phyloP scores from a whole-genome alignment of 2,329 filamentous ascomycete genomes.

The Microdochium paspali region DNA sequence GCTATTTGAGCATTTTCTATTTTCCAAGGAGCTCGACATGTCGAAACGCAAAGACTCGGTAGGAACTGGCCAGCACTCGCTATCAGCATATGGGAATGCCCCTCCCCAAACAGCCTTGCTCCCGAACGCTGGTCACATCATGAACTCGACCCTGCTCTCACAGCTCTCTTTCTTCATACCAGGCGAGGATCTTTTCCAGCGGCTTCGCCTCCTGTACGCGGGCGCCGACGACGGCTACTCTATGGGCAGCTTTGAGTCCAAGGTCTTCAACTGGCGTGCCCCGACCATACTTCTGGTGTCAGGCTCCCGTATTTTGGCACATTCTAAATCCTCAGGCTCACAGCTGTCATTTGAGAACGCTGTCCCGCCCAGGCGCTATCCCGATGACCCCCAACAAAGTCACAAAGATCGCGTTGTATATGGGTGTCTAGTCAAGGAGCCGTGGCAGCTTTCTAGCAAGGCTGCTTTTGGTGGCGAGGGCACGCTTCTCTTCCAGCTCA shows the following conservation, averaged over 20 bases:
- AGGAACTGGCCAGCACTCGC: background rate
- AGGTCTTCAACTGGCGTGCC: slow-evolving; percentile 68
- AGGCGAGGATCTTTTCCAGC: slow-evolving; percentile 53
- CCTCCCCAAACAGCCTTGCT: slow-evolving; percentile 31
- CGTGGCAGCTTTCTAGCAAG: slow-evolving; percentile 61
- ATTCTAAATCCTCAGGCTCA: slow-evolving; percentile 33
- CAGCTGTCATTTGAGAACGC: slow-evolving; percentile 50
- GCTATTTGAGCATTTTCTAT: slow-evolving; percentile 68
- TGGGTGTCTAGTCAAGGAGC: slow-evolving; percentile 56
- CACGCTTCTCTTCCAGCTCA: slow-evolving; percentile 61
- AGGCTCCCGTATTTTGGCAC: slow-evolving; percentile 48
- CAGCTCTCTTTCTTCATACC: slow-evolving; percentile 68
- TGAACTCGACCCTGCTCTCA: slow-evolving; percentile 54
- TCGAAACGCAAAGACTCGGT: slow-evolving; percentile 36
- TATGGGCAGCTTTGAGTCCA: slow-evolving; percentile 66
- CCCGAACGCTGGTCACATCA: slow-evolving; percentile 43
- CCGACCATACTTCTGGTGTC: slow-evolving; percentile 64
- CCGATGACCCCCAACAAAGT: slow-evolving; percentile 12
- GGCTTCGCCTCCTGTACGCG: slow-evolving; percentile 59
- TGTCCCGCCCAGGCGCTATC: slow-evolving; percentile 52
- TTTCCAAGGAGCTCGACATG: slow-evolving; percentile 62
- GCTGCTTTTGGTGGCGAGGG: slow-evolving; percentile 58
- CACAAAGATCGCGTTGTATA: slow-evolving; percentile 46
- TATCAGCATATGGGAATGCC: slow-evolving; percentile 4
- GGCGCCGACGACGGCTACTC: slow-evolving; percentile 65